Conservation (phyloP, 164 flowering plant species). For the Echeveria elegans region DNA sequence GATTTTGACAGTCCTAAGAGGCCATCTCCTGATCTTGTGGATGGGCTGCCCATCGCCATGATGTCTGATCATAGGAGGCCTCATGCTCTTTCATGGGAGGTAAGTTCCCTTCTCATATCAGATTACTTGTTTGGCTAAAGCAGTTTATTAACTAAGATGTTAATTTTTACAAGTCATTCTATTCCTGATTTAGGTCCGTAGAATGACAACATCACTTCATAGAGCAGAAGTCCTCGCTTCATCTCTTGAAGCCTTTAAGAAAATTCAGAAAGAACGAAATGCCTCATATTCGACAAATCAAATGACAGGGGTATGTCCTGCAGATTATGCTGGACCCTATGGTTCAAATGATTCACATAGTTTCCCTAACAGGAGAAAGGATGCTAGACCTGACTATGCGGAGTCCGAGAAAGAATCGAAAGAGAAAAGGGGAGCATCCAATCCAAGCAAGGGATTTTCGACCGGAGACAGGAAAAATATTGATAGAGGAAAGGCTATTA, state of each 20-base stretch:
- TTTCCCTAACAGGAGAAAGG: conserved; percentile 18
- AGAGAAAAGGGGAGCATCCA: conserved; percentile 31
- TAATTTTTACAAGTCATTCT: conserved; percentile 1
- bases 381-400: conserved; percentile 15
- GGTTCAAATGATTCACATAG: conserved; percentile 15
- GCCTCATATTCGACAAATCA: conserved; percentile 20
- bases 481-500: conserved; percentile 32
- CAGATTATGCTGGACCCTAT: conserved; percentile 13
- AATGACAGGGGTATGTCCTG: conserved; percentile 17
- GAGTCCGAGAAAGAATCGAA: conserved; percentile 26
- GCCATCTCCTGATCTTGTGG: conserved; percentile 35
- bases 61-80: conserved; percentile 80
- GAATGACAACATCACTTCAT: conserved; percentile 90
- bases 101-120: conserved; percentile 20
- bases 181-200: conserved; percentile 58
- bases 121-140: background rate
- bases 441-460: conserved; percentile 19
- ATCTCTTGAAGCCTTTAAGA: conserved; percentile 88
- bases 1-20: conserved; percentile 62
- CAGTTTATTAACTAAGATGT: background rate
- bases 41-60: conserved; percentile 35
- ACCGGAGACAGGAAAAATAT: conserved; percentile 30
- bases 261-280: conserved; percentile 78
- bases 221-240: conserved; percentile 90
- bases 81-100: conserved; percentile 99